Evolutionary conservation across 176 grass and related monocot species (phyloP), one percentile per base, ranked within the genome.

Genomic region (Phoenix roebelenii): DNA sequence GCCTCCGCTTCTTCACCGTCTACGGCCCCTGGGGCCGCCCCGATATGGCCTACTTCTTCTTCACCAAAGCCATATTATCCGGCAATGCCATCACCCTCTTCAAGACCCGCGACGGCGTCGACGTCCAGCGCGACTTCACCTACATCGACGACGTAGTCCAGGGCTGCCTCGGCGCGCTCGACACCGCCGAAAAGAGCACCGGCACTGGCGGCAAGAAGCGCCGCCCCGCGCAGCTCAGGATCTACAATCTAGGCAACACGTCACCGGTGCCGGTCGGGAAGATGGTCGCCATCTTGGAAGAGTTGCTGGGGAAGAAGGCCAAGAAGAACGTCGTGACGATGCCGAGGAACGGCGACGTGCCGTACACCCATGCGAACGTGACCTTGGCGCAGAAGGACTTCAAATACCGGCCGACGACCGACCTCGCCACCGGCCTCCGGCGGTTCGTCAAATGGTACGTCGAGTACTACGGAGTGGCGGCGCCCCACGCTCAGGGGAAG

Each of bases 11-110:
- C 39, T 63, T 63, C 35, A 63, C 60, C 60, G 60, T 63, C 35
- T 63, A 63, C 60, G 60, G 60, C 10, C 60, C 60, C 60, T 63
- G 60, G 60, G 60, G 60, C 60, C 60, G 60, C 60, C 60, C 60
- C 19, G 60, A 63, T 5, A 63, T 63, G 60, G 60, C 60, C 14
- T 63, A 63, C 60, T 63, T 63, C 39, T 63, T 20, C 60, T 63
- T 63, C 35, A 63, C 60, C 39, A 22, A 49, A 5, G 22, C 35
- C 32, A 63, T 63, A 32, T 15, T 63, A 32, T 5, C 60, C 10
- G 39, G 60, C 12, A 63, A 63, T 10, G 35, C 60, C 19, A 63
- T 63, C 60, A 63, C 60, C 15, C 60, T 63, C 60, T 63, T 63
- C 60, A 32, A 44, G 24, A 63, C 49, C 35, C 60, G n/a, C 35